These are phyloP conservation scores for Pseudoturritis turrita DNA, from an alignment of 345 rosid species.

Conservation along the genomic window DNA sequence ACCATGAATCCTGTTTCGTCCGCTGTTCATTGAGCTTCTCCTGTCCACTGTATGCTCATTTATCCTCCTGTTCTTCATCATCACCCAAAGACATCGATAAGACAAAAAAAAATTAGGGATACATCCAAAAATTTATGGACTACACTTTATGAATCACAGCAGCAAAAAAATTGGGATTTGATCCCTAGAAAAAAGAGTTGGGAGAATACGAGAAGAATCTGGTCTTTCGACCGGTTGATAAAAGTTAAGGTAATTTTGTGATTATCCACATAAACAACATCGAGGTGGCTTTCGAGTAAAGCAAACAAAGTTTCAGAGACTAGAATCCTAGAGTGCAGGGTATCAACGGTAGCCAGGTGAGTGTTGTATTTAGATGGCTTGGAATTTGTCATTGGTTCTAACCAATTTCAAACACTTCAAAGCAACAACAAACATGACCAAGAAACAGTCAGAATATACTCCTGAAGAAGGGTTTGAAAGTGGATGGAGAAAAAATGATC, in stretches of 20 bases:
- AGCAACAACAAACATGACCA: neutral
- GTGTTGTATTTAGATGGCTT: neutral
- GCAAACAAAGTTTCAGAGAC: neutral
- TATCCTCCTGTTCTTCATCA: neutral
- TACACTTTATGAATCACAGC: neutral
- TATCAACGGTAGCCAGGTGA: neutral
- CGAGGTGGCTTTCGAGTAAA: neutral
- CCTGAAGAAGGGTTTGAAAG: neutral
- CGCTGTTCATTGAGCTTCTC: neutral
- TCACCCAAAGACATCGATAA: neutral
- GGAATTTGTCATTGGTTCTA: neutral
- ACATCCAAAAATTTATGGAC: neutral
- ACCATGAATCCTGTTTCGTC: neutral
- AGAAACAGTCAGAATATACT: neutral
- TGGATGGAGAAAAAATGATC: neutral
- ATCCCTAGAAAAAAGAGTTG: neutral
- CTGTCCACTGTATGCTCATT: conserved; percentile 2
- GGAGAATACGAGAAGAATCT: neutral
- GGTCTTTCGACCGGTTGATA: too few relatives aligned
- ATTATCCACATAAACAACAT: neutral
- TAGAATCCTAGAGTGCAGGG: neutral
- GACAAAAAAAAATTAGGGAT: neutral
- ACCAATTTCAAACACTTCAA: neutral
- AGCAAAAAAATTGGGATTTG: neutral
- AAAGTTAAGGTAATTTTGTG: neutral